phyloP scores from a whole-genome alignment of 176 grass and related monocot genomes.

The Cenchrus fungigraminus region DNA sequence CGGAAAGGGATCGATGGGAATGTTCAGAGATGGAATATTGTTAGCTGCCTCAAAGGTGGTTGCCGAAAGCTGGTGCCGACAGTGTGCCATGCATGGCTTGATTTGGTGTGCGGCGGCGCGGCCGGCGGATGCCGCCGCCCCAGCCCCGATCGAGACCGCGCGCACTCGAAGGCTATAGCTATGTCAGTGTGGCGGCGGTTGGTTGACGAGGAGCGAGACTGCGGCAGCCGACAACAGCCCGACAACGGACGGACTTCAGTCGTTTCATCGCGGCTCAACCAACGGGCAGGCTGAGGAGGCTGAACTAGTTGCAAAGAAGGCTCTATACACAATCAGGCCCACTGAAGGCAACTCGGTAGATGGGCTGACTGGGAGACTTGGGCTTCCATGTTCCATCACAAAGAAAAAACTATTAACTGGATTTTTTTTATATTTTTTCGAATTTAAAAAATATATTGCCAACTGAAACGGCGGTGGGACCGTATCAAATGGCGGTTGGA shows the following conservation, averaged over 20 bases:
- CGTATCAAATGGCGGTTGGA: too few species aligned
- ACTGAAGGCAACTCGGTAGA: background rate
- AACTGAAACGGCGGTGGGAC: too few species aligned
- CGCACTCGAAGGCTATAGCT: background rate
- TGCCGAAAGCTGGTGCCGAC: slow-evolving; percentile 56
- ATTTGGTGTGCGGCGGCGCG: background rate
- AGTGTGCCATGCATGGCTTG: slow-evolving; percentile 13
- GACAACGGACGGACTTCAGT: too few species aligned
- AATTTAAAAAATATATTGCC: too few species aligned
- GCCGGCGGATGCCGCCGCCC: background rate
- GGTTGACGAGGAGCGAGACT: background rate
- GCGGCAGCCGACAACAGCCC: background rate
- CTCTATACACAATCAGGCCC: background rate
- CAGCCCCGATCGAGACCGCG: background rate
- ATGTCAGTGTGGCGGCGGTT: too few species aligned
- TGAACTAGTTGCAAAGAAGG: background rate
- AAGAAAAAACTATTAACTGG: too few species aligned
- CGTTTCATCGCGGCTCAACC: too few species aligned
- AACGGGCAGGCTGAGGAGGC: too few species aligned
- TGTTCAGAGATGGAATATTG: slow-evolving; percentile 27
- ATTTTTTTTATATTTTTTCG: too few species aligned
- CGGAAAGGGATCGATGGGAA: slow-evolving; percentile 1
- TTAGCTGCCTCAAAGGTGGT: slow-evolving; percentile 14
- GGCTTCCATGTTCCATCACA: too few species aligned
- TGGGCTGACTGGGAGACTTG: background rate